Conservation (phyloP, 2,329 filamentous ascomycete species). For the Stagonosporopsis chrysanthemi region DNA sequence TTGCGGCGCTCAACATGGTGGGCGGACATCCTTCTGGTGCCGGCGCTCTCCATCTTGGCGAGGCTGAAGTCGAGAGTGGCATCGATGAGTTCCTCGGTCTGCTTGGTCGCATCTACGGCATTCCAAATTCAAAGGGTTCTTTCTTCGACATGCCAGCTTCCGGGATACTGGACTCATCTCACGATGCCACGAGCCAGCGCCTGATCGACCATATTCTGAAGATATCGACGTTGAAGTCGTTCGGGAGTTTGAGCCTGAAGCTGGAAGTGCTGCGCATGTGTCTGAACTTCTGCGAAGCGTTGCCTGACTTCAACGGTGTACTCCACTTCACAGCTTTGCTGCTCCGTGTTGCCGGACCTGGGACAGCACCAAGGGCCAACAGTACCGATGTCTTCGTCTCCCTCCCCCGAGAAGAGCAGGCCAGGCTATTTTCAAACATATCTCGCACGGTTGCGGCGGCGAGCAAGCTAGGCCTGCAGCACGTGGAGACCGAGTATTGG, state of each 20-base stretch:
- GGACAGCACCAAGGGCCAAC: constrained; percentile 73
- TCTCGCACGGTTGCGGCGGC: constrained; percentile 82
- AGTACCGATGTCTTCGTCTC: constrained; percentile 73
- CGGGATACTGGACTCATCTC: constrained; percentile 14
- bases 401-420: constrained; percentile 82
- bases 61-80: constrained; percentile 49
- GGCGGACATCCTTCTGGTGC: constrained; percentile 71
- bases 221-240: constrained; percentile 62
- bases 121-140: constrained; percentile 43
- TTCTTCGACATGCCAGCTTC: constrained; percentile 20
- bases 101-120: constrained; percentile 53
- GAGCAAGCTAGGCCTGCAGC: constrained; percentile 72
- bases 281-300: constrained; percentile 90
- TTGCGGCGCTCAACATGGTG: constrained; percentile 71
- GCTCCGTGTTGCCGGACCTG: constrained; percentile 80
- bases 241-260: constrained; percentile 82
- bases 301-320: constrained; percentile 92
- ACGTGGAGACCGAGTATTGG: constrained; percentile 88
- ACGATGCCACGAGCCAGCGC: constrained; percentile 48
- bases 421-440: constrained; percentile 83
- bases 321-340: constrained; percentile 85
- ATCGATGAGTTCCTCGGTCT: constrained; percentile 53
- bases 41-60: constrained; percentile 68
- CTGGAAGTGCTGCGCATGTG: constrained; percentile 87
- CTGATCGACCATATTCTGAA: constrained; percentile 63